Evolutionary conservation across 2,329 filamentous ascomycete genomes (phyloP), one percentile per base, ranked within the genome.

Genomic region (Nemania abortiva): DNA sequence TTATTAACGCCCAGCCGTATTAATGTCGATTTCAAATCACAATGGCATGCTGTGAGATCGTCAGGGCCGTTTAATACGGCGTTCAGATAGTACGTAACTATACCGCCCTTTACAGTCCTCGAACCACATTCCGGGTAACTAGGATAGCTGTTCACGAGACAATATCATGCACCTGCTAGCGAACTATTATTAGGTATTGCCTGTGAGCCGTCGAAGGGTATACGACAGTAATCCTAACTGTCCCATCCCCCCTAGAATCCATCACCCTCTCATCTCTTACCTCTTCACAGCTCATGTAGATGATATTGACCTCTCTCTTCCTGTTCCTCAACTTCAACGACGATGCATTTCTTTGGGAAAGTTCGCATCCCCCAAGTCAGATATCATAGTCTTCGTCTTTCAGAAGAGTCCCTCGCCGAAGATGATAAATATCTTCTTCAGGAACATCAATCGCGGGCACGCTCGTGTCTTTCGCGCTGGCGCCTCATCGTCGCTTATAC

Each of bases 331-430:
- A 15, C 24, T 31, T 20, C 10, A 22, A 3, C 34, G 13, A 31
- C 27, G 7, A 54, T 54, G 52, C 11, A 31, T 34, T 34, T 54
- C 29, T 54, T 54, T 20, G 29, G 13, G 7, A 34, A 22, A 54
- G 11, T 54, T 34, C 52, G 52, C 4, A 34, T 54, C 15, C 27
- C 52, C 6, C 27, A 54, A 34, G 52, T 27, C 2, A 54, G 18
- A 54, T 54, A 54, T 20, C 52, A 54, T 5, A 31, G 52, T 7
- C 27, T 54, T 54, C 52, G 29, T 54, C 52, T 54, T 20, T 54
- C 52, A 11, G 52, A 54, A 20, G 52, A 54, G 52, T 54, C 27
- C n/a, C 52, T 54, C n/a, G 6, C 29, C 24, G 49, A 27, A 34
- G 52, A 54, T 34, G 27, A 54, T 34, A 31, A 54, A 20, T 31